These are phyloP conservation scores for Chrysoporthe puriensis DNA, from an alignment of 2,329 filamentous ascomycete genomes.

Conservation along the genomic window DNA sequence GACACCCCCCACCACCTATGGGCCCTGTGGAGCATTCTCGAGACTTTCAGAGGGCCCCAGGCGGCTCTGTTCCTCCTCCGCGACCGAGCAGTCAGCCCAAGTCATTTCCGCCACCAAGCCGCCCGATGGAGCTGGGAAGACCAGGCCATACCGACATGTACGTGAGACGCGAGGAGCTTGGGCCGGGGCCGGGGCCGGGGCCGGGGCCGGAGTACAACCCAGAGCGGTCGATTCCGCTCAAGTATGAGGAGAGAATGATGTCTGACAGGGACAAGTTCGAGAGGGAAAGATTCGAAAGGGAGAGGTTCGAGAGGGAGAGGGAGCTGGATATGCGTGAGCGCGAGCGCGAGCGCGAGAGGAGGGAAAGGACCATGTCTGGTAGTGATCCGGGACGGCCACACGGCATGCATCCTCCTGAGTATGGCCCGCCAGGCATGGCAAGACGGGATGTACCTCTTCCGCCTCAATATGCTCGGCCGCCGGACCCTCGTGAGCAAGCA, in stretches of 20 bases:
- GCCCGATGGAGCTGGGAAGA: slow-evolving; percentile 52
- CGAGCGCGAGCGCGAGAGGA: slow-evolving; percentile 35
- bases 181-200: slow-evolving; percentile 40
- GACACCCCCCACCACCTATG: slow-evolving; percentile 49
- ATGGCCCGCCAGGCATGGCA: slow-evolving; percentile 37
- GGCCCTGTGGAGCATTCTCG: slow-evolving; percentile 49
- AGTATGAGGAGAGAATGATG: slow-evolving; percentile 60
- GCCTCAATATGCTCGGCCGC: slow-evolving; percentile 48
- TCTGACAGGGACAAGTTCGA: slow-evolving; percentile 45
- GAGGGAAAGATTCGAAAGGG: slow-evolving; percentile 49
- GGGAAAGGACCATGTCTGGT: slow-evolving; percentile 54
- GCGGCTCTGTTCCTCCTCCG: slow-evolving; percentile 45
- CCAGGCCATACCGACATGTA: slow-evolving; percentile 48
- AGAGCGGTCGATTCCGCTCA: slow-evolving; percentile 49
- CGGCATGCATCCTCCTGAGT: slow-evolving; percentile 50
- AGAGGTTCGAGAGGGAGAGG: slow-evolving; percentile 42
- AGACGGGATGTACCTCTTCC: slow-evolving; percentile 37
- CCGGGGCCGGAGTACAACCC: slow-evolving; percentile 53
- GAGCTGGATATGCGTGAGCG: slow-evolving; percentile 47
- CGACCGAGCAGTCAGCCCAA: slow-evolving; percentile 58
- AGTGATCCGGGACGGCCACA: slow-evolving; percentile 50
- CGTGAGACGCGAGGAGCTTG: slow-evolving; percentile 52
- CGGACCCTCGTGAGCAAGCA: slow-evolving; percentile 45
- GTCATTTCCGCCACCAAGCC: slow-evolving; percentile 47
- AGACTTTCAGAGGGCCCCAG: slow-evolving; percentile 43